Evolutionary conservation across 139 green algal genomes (phyloP), one percentile per base, ranked within the genome.

Genomic region (Volvox africanus): DNA sequence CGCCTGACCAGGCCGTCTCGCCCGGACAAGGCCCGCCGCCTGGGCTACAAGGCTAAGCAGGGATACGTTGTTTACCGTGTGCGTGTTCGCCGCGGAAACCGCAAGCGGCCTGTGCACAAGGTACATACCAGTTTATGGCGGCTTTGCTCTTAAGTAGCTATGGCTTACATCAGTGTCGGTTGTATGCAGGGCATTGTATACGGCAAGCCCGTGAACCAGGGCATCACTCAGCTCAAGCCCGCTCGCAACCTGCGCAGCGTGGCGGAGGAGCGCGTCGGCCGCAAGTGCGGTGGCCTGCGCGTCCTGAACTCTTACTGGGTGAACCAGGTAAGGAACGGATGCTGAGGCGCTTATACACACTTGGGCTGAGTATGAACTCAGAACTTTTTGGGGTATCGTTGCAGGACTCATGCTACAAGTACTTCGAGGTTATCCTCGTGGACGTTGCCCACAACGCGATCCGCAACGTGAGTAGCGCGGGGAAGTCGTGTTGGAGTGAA

Each of bases 221-320:
- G 98, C 95, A 97, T 99, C 88, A 99, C 96, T 18, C 96, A 99
- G 96, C 96, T 99, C 71, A 99, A 99, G 97, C 96, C 97, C 61
- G 96, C 95, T 44, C 95, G 97, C 93, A 99, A 99, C 97, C 95
- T 98, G 92, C 94, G 94, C 24, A 96, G 89, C 71, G 92, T 99
- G 44, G 98, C 98, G 61, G 98, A 99, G 97, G 98, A 99, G 97
- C 97, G 98, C 26, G 97, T 97, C 35, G 98, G 98, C 61, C 97
- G 98, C 91, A 98, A 97, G 94, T 97, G 96, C 84, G 98, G 97
- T 61, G 97, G 95, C 80, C 97, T 99, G 87, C 97, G 98, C 61
- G 98, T 99, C 80, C 96, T 99, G 71, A 99, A 99, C 97, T 99
- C 96, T 1, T 99, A 99, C 96, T 99, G 98, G 98, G 95, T 99